Evolutionary conservation across 805 yeast species (phyloP).

Genomic region (Priceomyces castillae): DNA sequence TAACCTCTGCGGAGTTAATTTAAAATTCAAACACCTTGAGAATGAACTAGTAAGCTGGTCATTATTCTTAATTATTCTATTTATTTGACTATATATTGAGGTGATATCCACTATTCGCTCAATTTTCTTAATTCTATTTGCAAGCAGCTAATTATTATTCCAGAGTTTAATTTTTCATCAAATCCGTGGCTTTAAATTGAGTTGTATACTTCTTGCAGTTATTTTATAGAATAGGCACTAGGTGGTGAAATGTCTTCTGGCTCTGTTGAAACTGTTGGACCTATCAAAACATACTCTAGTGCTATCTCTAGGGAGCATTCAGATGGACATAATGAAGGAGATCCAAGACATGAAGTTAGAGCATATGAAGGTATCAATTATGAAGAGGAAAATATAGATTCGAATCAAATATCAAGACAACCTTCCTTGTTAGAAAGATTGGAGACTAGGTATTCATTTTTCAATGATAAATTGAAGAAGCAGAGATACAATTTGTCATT

Average conservation of each 20-base stretch:
- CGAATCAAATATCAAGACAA: not conserved
- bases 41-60: too few species aligned
- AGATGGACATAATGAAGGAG: not conserved
- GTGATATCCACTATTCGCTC: too few species aligned
- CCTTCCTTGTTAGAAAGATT: slow-evolving; percentile 18
- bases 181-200: too few species aligned
- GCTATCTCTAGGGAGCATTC: not conserved
- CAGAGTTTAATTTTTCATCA: too few species aligned
- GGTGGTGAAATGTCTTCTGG: not conserved
- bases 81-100: too few species aligned
- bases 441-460: slow-evolving; percentile 30
- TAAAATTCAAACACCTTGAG: too few species aligned
- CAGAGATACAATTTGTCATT: slow-evolving; percentile 18
- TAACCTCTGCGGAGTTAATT: too few species aligned
- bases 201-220: too few species aligned
- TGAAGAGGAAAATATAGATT: not conserved
- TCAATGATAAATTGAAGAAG: slow-evolving; percentile 22
- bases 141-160: too few species aligned
- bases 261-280: not conserved
- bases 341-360: not conserved
- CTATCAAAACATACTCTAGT: not conserved
- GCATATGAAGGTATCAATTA: not conserved
- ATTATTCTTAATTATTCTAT: too few species aligned
- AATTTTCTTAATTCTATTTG: too few species aligned
- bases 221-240: too few species aligned